Evolutionary conservation across 2,329 filamentous ascomycete species (phyloP).

Genomic region (Pestalotiopsis fici): DNA sequence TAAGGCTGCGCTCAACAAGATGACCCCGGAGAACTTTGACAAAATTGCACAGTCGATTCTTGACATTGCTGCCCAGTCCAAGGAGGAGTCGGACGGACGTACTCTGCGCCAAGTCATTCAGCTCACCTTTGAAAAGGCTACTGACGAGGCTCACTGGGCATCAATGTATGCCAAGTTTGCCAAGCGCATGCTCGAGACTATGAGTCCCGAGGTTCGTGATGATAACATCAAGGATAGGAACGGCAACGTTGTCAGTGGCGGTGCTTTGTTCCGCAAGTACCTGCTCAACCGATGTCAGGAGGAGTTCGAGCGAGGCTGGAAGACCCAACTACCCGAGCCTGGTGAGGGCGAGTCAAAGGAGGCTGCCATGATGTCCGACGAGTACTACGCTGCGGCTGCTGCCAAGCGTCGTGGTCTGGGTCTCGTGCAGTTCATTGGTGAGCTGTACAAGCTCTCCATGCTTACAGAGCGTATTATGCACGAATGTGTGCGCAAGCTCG

Average conservation of each 20-base stretch:
- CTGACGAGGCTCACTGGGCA: constrained; percentile 97
- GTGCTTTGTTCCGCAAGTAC: constrained; percentile 96
- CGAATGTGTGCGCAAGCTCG: constrained; percentile 94
- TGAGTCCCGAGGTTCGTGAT: constrained; percentile 93
- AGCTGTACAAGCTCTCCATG: constrained; percentile 98
- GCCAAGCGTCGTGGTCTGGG: constrained; percentile 96
- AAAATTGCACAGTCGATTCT: constrained; percentile 87
- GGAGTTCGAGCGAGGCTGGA: constrained; percentile 98
- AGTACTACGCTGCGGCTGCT: constrained; percentile 92
- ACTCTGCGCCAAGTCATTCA: constrained; percentile 97
- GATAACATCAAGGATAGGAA: constrained; percentile 92
- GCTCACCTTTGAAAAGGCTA: constrained; percentile 98
- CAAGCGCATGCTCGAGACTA: constrained; percentile 92
- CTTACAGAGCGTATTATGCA: constrained; percentile 99
- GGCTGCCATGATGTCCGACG: constrained; percentile 84
- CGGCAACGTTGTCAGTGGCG: constrained; percentile 85
- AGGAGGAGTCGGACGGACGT: constrained; percentile 90
- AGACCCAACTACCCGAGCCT: constrained; percentile 79
- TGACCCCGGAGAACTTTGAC: constrained; percentile 95
- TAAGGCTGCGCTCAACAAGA: constrained; percentile 98
- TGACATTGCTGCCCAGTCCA: constrained; percentile 89
- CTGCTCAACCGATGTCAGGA: constrained; percentile 97
- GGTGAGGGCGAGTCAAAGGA: constrained; percentile 71
- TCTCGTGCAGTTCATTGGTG: constrained; percentile 98
- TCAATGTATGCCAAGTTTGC: constrained; percentile 99